A percentile compares a stretch with the other conserved stretches of the same genome.
phyloP scores from a whole-genome alignment of 768 basidiomycete species.

The Calocybe gangraenosa region DNA sequence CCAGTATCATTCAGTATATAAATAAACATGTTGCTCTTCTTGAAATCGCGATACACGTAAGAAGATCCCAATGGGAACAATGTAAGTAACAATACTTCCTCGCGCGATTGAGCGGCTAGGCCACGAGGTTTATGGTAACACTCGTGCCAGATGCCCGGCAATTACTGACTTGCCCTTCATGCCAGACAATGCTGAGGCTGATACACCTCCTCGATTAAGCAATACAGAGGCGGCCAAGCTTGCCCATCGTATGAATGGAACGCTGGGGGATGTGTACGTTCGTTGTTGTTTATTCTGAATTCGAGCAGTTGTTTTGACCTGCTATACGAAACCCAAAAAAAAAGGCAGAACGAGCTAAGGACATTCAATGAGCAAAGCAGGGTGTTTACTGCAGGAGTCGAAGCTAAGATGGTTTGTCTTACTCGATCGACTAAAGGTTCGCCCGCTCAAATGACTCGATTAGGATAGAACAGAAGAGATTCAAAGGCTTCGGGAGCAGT shows the following conservation, averaged over 20 bases:
- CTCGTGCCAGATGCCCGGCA: too few species aligned
- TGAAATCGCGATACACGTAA: background rate
- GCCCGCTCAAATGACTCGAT: background rate
- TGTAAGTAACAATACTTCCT: conserved; percentile 4
- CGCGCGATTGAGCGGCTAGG: background rate
- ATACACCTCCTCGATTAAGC: background rate
- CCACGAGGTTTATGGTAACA: conserved; percentile 19
- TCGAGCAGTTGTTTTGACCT: too few species aligned
- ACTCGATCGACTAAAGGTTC: background rate
- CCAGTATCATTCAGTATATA: background rate
- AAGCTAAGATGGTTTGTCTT: conserved; percentile 24
- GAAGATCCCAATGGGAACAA: conserved; percentile 1
- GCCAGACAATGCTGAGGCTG: too few species aligned
- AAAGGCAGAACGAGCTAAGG: conserved; percentile 25
- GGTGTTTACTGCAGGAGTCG: conserved; percentile 20
- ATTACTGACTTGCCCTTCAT: too few species aligned
- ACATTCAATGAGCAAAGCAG: conserved; percentile 27
- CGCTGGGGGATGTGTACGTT: conserved; percentile 19
- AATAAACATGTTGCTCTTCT: background rate
- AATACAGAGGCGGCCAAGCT: conserved; percentile 1
- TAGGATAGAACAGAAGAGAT: conserved; percentile 14
- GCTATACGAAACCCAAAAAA: conserved; percentile 5
- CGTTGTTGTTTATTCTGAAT: background rate
- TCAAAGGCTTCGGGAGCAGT: conserved; percentile 16
- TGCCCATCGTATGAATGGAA: conserved; percentile 10